A percentile compares a stretch with the other conserved stretches of the same genome.
Conservation (phyloP, 1,284 basidiomycete genomes). For the Ceratobasidium sp. region DNA sequence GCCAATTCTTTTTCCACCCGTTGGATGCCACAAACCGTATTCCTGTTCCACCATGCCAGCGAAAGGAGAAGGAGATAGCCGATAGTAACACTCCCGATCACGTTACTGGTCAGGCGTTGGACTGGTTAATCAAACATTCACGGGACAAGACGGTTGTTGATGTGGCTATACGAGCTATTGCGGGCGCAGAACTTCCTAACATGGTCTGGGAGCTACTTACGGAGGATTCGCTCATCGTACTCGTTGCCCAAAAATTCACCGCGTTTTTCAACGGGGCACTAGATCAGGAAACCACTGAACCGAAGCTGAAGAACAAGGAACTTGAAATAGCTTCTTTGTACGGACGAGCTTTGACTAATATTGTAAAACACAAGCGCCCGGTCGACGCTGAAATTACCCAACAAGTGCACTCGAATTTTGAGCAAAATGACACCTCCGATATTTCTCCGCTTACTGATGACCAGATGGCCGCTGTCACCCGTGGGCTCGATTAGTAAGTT, state of each 20-base stretch:
- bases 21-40: background rate
- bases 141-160: background rate
- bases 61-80: background rate
- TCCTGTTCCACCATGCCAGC: background rate
- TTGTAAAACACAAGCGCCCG: background rate
- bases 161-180: slow-evolving; percentile 15
- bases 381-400: background rate
- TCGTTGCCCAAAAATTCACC: slow-evolving; percentile 15
- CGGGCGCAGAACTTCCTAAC: background rate
- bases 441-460: background rate
- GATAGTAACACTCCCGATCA: background rate
- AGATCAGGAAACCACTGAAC: background rate
- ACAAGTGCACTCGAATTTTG: too few relatives aligned
- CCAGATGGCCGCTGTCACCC: background rate
- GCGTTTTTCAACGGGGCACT: background rate
- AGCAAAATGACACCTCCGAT: background rate
- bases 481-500: background rate
- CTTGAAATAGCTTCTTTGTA: background rate
- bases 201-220: background rate
- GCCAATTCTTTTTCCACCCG: background rate
- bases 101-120: slow-evolving; percentile 6
- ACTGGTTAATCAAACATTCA: slow-evolving; percentile 26
- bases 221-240: background rate
- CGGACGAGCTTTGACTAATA: background rate
- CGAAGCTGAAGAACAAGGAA: background rate